Conservation (phyloP, 208 protist genomes). For the Crithidia fasciculata region DNA sequence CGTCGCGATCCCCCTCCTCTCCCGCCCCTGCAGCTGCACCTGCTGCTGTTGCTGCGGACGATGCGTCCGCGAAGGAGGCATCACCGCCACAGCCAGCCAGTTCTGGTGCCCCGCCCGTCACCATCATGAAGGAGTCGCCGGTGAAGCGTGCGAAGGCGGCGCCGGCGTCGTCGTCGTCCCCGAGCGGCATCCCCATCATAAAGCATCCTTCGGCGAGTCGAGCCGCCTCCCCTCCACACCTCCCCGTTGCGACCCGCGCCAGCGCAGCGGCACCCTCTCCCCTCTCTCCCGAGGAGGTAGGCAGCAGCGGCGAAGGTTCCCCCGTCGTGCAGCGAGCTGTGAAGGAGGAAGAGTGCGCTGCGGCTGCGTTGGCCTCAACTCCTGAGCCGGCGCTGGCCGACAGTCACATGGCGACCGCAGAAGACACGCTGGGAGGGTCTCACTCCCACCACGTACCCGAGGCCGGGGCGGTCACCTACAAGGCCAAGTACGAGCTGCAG, state of each 20-base stretch:
- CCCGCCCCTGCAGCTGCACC: neutral
- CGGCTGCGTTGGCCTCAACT: too few species aligned
- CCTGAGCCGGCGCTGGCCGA: neutral
- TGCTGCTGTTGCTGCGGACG: neutral
- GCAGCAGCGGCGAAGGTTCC: too few species aligned
- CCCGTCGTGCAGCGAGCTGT: too few species aligned
- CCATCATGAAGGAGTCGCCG: conserved; percentile 16
- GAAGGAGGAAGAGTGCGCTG: too few species aligned
- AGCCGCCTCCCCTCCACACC: neutral
- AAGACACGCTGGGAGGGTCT: neutral
- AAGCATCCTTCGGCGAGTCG: neutral
- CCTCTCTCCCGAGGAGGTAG: neutral
- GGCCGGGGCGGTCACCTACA: conserved; percentile 5
- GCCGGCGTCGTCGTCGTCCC: neutral
- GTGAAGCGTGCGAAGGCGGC: neutral
- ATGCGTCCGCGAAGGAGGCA: neutral
- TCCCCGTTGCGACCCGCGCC: neutral
- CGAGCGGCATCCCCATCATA: neutral
- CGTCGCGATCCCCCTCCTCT: neutral
- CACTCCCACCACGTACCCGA: neutral
- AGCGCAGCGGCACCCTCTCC: neutral
- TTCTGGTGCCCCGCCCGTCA: too few species aligned
- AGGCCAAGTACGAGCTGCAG: conserved; percentile 8
- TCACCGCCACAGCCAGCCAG: neutral
- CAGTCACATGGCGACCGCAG: too few species aligned